Base-by-base conservation (phyloP, 208 protist species). In the Jaenimonas drosophilae region DNA sequence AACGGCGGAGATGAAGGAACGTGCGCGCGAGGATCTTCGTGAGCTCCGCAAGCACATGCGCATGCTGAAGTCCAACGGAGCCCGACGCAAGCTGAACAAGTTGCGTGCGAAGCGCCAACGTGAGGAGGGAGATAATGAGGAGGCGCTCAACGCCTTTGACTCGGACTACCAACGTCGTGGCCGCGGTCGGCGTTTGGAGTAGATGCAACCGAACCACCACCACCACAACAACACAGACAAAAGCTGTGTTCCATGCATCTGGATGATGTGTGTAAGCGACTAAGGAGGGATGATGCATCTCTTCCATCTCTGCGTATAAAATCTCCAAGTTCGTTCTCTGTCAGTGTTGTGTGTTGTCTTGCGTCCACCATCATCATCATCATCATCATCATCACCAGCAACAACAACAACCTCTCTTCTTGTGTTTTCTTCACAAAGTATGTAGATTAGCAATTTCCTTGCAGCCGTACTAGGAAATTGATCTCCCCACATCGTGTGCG, bases 1-100 rank as follows among this genome's bases (percentile, higher is more conserved):
- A 74, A 91, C 86, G 14, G 49, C 69, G 1, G 64, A 84, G 54
- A 91, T 94, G 86, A 76, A 74, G 54, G 76, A 84, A 57, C 53
- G 52, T 33, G 76, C 78, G 9, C 59, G 64, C 11, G 82, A 88
- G 67, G 61, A 76, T 39, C 76, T 63, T n/a, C 64, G 76, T 0
- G 79, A 94, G 70, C 49, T 87, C 44, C 86, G 86, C 25, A 88
- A 82, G 55, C 54, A 89, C 39, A 61, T 87, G 23, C 81, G 86
- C 31, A 80, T 91, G 62, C 39, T 94, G 29, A 94, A 94, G 65
- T 87, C 86, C 7, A 94, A 94, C 54, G 86, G 86, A 5, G 60
- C 64, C 2, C 60, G 86, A 0, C 70, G 86, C 21, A 94, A 94
- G 63, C 29, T 91, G 1, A 66, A 67, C 0, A 82, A 86, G 63